A percentile compares a stretch with the other conserved stretches of the same genome.
These are phyloP conservation scores for Austropuccinia psidii DNA, from an alignment of 1,284 basidiomycete genomes.

Conservation along the genomic window DNA sequence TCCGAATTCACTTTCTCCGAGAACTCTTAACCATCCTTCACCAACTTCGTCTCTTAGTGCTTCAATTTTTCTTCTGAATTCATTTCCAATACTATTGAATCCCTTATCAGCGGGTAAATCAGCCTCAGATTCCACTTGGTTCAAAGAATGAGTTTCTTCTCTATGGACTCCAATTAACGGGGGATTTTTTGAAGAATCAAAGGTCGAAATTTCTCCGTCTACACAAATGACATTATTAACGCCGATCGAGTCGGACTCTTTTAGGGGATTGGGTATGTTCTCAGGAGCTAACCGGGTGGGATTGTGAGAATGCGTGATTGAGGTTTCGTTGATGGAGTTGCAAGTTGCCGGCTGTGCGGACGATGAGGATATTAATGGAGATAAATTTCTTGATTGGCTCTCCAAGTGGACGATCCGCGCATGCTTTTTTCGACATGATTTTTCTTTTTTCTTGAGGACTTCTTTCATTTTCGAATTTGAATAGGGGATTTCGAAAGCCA, in stretches of 20 bases:
- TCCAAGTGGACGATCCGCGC: not conserved
- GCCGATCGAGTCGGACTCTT: no score
- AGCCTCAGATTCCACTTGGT: not conserved
- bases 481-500: not conserved
- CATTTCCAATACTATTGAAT: constrained; percentile 53
- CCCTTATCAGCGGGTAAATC: not conserved
- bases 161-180: not conserved
- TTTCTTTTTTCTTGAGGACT: not conserved
- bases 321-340: not conserved
- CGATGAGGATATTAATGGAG: not conserved
- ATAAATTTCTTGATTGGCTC: not conserved
- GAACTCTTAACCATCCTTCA: constrained; percentile 58
- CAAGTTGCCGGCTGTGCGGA: not conserved
- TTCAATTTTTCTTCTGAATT: constrained; percentile 61
- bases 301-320: no score
- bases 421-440: not conserved
- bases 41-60: constrained; percentile 73
- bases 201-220: not conserved
- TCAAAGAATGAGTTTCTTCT: not conserved
- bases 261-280: not conserved
- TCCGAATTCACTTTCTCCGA: constrained; percentile 20
- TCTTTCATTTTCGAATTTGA: not conserved
- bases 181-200: constrained; percentile 16
- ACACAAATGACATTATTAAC: no score
- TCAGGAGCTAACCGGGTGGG: not conserved